Percentiles rank a stretch among this genome's conserved stretches.
Evolutionary conservation across 768 basidiomycete genomes (phyloP).

Genomic region (Cantharellus cinnabarinus): DNA sequence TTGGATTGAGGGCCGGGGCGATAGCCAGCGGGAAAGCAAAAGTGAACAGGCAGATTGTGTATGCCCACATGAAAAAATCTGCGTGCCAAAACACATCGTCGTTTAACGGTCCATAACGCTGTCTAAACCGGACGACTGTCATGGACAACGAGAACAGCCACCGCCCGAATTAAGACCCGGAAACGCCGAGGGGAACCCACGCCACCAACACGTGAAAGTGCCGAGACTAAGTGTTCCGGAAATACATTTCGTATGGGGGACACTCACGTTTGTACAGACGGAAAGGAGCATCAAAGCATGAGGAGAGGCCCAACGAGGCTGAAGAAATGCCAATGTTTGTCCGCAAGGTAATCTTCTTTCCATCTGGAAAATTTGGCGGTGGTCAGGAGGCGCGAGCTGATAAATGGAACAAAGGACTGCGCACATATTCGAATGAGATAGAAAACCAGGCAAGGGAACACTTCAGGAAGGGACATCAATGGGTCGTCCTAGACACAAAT

Average conservation of each 20-base stretch:
- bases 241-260: neutral
- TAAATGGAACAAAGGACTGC: neutral
- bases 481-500: too few species aligned
- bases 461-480: constrained; percentile 5
- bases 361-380: neutral
- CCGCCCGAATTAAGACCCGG: too few species aligned
- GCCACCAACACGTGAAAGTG: neutral
- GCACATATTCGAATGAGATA: constrained; percentile 7
- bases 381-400: neutral
- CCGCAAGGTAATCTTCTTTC: neutral
- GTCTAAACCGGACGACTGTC: constrained; percentile 1
- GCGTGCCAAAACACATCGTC: constrained; percentile 10
- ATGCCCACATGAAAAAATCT: constrained; percentile 10
- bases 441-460: constrained; percentile 10
- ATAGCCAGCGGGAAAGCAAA: constrained; percentile 11
- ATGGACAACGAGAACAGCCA: neutral
- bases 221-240: neutral
- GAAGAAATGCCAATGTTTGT: constrained; percentile 10
- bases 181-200: neutral
- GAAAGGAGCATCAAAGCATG: constrained; percentile 13
- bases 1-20: constrained; percentile 9
- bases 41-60: constrained; percentile 6
- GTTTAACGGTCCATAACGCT: constrained; percentile 11
- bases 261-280: constrained; percentile 11
- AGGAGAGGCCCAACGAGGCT: constrained; percentile 10